A percentile compares a stretch with the other conserved stretches of the same genome.
Conservation (phyloP, 345 rosid genomes). For the Salix arbutifolia region DNA sequence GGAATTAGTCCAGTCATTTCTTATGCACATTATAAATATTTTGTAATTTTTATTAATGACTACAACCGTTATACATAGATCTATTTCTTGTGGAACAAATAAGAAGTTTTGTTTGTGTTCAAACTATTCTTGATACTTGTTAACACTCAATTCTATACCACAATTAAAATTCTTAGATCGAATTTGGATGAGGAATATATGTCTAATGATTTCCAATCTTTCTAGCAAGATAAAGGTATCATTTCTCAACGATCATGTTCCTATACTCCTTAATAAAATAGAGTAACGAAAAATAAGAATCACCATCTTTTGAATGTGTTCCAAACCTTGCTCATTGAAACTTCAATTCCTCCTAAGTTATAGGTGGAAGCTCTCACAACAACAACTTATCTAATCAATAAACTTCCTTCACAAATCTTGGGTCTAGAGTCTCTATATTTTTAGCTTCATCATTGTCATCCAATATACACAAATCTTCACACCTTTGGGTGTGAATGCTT, state of each 20-base stretch:
- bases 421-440: background rate
- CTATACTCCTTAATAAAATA: background rate
- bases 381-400: slow-evolving; percentile 1
- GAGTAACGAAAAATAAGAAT: background rate
- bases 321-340: background rate
- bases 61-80: no score
- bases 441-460: background rate
- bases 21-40: no score
- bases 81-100: background rate
- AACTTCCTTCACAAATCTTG: background rate
- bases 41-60: no score
- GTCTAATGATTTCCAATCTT: slow-evolving; percentile 1
- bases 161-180: background rate
- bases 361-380: background rate
- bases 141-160: background rate
- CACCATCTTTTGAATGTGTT: slow-evolving; percentile 2
- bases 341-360: background rate
- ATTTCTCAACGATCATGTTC: background rate
- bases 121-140: background rate
- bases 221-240: background rate
- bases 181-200: background rate
- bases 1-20: no score
- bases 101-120: background rate
- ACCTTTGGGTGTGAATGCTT: background rate
- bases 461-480: background rate